Evolutionary conservation across 164 flowering plant species (phyloP).

Genomic region (Aristolochia contorta): DNA sequence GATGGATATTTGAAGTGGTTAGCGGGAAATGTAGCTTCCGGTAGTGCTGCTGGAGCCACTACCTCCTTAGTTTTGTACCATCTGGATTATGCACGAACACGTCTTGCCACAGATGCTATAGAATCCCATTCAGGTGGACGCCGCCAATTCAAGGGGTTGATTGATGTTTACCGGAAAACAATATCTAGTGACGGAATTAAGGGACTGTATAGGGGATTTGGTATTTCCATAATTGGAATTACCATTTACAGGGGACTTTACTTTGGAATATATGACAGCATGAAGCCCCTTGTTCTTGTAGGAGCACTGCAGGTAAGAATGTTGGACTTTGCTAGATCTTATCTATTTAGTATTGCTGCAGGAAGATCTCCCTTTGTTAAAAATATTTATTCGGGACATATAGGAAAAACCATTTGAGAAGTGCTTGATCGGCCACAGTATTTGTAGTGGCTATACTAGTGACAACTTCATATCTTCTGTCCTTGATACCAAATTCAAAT

Average conservation of each 20-base stretch:
- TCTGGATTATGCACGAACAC: conserved; percentile 89
- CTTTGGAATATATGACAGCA: conserved; percentile 86
- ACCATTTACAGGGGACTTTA: conserved; percentile 92
- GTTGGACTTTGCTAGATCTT: no score
- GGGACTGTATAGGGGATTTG: conserved; percentile 90
- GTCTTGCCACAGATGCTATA: conserved; percentile 74
- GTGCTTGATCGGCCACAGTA: no score
- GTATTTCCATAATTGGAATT: conserved; percentile 89
- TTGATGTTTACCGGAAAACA: conserved; percentile 84
- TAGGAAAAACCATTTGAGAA: no score
- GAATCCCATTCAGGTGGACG: conserved; percentile 40
- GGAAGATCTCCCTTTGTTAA: no score
- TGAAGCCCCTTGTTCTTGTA: conserved; percentile 85
- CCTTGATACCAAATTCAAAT: no score
- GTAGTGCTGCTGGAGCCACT: conserved; percentile 98
- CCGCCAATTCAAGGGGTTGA: conserved; percentile 66
- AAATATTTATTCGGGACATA: no score
- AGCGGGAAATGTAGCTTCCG: conserved; percentile 90
- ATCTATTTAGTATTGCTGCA: no score
- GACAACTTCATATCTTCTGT: no score
- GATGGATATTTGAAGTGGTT: conserved; percentile 88
- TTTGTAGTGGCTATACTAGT: no score
- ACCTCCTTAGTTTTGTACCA: conserved; percentile 84
- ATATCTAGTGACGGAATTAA: conserved; percentile 68
- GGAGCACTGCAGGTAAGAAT: conserved; percentile 69